Evolutionary conservation across 75 land plant genomes (phyloP).

Genomic region (Selaginella tamariscina): DNA sequence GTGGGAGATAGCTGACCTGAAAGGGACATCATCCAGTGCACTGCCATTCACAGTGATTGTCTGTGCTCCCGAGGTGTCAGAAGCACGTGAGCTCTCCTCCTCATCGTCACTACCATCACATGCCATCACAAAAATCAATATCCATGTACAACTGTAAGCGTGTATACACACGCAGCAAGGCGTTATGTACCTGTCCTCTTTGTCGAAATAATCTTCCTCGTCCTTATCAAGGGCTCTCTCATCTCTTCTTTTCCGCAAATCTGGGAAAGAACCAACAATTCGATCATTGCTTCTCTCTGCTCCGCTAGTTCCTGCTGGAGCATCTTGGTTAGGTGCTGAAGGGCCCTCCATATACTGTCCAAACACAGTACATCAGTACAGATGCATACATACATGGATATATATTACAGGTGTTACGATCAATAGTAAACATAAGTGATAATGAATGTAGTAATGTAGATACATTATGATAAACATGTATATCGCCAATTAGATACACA

Average conservation of each 20-base stretch:
- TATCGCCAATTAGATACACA: too few species aligned
- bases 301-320: constrained; percentile 21
- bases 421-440: too few species aligned
- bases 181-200: constrained; percentile 43
- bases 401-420: too few species aligned
- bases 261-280: constrained; percentile 19
- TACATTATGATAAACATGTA: too few species aligned
- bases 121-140: background rate
- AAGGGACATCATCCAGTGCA: constrained; percentile 24
- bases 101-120: constrained; percentile 64
- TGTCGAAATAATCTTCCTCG: constrained; percentile 95
- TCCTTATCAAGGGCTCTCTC: constrained; percentile 84
- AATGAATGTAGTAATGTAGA: too few species aligned
- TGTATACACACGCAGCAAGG: background rate
- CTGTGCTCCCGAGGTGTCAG: constrained; percentile 17
- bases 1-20: constrained; percentile 23
- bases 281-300: constrained; percentile 13
- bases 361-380: too few species aligned
- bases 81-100: constrained; percentile 59
- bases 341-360: constrained; percentile 25
- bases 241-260: constrained; percentile 50
- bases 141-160: background rate
- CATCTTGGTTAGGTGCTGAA: constrained; percentile 14
- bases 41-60: constrained; percentile 42
- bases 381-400: too few species aligned